Base-by-base conservation (phyloP, 768 basidiomycete genomes). In the Mycena venus region DNA sequence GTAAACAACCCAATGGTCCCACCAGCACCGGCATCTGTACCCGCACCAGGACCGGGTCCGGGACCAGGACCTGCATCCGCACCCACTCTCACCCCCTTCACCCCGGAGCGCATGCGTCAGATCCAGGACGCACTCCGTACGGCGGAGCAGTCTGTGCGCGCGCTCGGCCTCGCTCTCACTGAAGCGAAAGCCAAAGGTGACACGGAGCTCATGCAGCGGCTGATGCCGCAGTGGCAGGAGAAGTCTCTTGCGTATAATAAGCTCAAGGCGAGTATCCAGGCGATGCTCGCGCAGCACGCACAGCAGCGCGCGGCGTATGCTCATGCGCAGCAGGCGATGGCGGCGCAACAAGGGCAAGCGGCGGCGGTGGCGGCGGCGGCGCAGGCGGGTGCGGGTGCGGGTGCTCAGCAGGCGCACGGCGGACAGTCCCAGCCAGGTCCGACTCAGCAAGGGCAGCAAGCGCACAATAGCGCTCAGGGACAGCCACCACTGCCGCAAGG, bases 161-260 rank as follows among this genome's bases (percentile, higher is more conserved):
- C 36, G n/a, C 51, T 73, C 29, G 31, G 32, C 11, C 12, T 32
- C 7, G 51, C 59, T 21, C 49, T 74, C 14, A 19, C 32, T 5
- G 75, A 74, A 1, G 72, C 72, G 36, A 72, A 73, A 19, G 47
- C 63, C 3, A 74, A 70, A 23, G 72, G 72, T 6, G 73, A 77
- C 53, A 34, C 38, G 14, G 58, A 56, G 49, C 25, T 34, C 8
- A 64, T 44, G 31, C 65, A 62, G 14, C 32, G 25, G 21, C 38
- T 71, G 19, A 49, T 68, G 68, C 19, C 31, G n/a, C 69, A 74
- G 42, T 69, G 53, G 44, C 74, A 59, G 49, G 68, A 62, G 56
- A 77, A 77, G 73, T 72, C 51, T 40, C 32, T 1, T 17, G 29
- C n/a, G 49, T 67, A 58, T 14, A 6, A 27, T 7, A 74, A 70